Percentiles rank a stretch among this genome's conserved stretches.
Conservation (phyloP, 192 early-diverging fungal genomes). For the Entomortierella lignicola region DNA sequence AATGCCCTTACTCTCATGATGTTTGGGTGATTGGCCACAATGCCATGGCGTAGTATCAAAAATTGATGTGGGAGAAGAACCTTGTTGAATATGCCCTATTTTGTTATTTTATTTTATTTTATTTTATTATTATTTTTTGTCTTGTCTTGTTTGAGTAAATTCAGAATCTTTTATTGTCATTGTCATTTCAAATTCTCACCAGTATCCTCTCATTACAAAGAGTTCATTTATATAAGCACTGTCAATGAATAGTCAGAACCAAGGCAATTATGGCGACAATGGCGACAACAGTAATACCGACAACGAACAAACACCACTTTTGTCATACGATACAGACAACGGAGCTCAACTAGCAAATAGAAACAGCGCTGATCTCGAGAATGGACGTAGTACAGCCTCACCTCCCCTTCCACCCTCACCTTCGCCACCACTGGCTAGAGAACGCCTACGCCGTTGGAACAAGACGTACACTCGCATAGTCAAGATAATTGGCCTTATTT, state of each 20-base stretch:
- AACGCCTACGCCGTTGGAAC: constrained; percentile 17
- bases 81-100: too few relatives aligned
- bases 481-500: constrained; percentile 4
- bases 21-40: too few relatives aligned
- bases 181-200: too few relatives aligned
- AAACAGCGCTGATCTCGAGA: constrained; percentile 4
- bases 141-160: too few relatives aligned
- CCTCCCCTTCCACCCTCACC: not conserved
- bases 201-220: too few relatives aligned
- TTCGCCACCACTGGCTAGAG: not conserved
- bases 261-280: constrained; percentile 2
- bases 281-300: constrained; percentile 6
- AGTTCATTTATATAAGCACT: too few relatives aligned
- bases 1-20: too few relatives aligned
- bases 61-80: too few relatives aligned
- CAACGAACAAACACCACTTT: constrained; percentile 27
- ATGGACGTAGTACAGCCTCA: not conserved
- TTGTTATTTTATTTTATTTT: too few relatives aligned
- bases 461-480: constrained; percentile 2
- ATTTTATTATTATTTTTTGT: too few relatives aligned
- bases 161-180: too few relatives aligned
- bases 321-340: constrained; percentile 3
- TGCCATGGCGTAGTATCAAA: too few relatives aligned
- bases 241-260: not conserved
- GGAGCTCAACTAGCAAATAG: not conserved